Conservation (phyloP, 139 green algal genomes). For the Tetraselmis striata region DNA sequence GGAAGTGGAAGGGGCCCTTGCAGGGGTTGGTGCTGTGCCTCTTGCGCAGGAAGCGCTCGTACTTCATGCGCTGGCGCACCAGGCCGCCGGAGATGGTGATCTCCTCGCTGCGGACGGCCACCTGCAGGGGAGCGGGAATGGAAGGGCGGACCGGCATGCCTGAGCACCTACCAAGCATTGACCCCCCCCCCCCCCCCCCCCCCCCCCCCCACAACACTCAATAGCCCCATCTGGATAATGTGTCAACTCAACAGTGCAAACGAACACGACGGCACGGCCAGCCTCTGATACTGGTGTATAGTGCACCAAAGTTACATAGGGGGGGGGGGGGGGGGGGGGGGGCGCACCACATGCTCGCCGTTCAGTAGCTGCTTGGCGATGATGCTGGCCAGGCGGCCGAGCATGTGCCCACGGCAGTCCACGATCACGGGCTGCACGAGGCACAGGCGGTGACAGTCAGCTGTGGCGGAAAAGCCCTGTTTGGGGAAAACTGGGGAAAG, state of each 20-base stretch:
- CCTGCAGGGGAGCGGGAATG: too few relatives aligned
- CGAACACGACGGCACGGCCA: too few relatives aligned
- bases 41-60: conserved; percentile 90
- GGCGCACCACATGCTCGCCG: conserved; percentile 85
- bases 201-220: too few relatives aligned
- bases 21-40: conserved; percentile 90
- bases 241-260: too few relatives aligned
- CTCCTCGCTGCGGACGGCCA: conserved; percentile 84
- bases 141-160: neutral
- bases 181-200: too few relatives aligned
- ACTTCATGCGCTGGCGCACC: conserved; percentile 96
- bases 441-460: too few relatives aligned
- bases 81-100: conserved; percentile 93
- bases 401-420: conserved; percentile 90
- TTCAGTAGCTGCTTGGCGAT: conserved; percentile 96
- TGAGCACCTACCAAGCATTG: neutral
- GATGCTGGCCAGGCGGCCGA: conserved; percentile 91
- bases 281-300: too few relatives aligned
- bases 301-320: too few relatives aligned
- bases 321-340: too few relatives aligned
- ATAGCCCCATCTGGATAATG: too few relatives aligned
- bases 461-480: too few relatives aligned
- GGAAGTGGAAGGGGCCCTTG: conserved; percentile 90
- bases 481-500: too few relatives aligned
- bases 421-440: conserved; percentile 76